A percentile compares a stretch with the other conserved stretches of the same genome.
Evolutionary conservation across 148 eudicot species (phyloP).

Genomic region (Chenopodium formosanum): DNA sequence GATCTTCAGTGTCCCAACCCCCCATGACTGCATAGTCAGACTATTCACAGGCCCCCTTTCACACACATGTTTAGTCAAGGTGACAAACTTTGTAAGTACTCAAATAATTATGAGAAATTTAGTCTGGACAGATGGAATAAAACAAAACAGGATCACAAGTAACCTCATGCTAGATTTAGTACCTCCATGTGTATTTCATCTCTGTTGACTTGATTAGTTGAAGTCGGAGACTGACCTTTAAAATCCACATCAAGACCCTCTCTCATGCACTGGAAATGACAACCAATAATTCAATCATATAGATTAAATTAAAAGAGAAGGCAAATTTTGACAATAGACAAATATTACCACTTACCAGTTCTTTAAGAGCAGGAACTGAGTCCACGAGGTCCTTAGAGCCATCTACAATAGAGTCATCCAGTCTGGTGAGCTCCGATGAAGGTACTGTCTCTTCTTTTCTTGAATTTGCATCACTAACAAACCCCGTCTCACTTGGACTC

Average conservation of each 20-base stretch:
- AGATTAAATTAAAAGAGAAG: neutral
- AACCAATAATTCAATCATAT: conserved; percentile 13
- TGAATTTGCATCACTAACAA: conserved; percentile 38
- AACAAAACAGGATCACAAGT: neutral
- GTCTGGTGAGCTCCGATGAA: conserved; percentile 45
- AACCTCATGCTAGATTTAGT: neutral
- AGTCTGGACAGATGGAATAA: neutral
- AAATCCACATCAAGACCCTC: conserved; percentile 75
- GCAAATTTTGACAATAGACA: neutral
- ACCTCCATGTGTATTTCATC: conserved; percentile 85
- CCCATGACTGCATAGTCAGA: too few species aligned
- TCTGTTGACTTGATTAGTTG: conserved; percentile 46
- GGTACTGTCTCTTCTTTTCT: conserved; percentile 42
- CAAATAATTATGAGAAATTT: neutral
- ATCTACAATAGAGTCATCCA: conserved; percentile 48
- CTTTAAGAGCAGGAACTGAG: conserved; percentile 63
- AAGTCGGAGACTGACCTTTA: conserved; percentile 58
- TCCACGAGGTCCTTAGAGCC: conserved; percentile 49
- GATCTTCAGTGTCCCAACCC: neutral
- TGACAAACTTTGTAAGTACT: too few species aligned
- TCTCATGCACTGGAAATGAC: conserved; percentile 54
- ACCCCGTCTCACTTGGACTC: conserved; percentile 47
- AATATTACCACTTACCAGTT: conserved; percentile 45
- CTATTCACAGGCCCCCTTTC: too few species aligned
- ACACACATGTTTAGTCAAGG: too few species aligned